Percentiles rank a stretch among this genome's conserved stretches.
These are phyloP conservation scores for Porphyra umbilicalis DNA, from an alignment of 31 red algal species.

Conservation along the genomic window DNA sequence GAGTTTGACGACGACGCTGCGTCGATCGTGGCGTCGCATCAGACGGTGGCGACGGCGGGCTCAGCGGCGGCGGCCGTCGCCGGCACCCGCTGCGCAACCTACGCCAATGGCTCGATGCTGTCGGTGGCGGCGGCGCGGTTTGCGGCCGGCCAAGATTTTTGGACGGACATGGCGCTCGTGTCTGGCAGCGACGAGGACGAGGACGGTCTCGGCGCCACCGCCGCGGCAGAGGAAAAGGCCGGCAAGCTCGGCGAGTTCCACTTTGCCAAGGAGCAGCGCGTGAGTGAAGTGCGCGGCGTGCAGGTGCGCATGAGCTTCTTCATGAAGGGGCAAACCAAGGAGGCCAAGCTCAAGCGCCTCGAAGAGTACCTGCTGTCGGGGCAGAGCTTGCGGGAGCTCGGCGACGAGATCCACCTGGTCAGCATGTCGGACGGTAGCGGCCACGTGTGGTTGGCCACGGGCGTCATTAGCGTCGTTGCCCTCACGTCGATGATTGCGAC, in stretches of 20 bases:
- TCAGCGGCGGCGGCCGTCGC: not conserved
- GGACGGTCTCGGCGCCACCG: not conserved
- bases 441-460: not conserved
- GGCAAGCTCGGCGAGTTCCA: not conserved
- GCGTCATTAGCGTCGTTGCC: not conserved
- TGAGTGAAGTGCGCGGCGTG: not conserved
- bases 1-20: not conserved
- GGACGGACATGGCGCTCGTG: not conserved
- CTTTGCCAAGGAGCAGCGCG: not conserved
- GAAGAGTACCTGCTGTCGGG: not conserved
- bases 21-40: not conserved
- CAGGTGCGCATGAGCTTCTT: constrained; percentile 1
- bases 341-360: not conserved
- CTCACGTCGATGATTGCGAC: not conserved
- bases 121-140: not conserved
- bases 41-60: not conserved
- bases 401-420: not conserved
- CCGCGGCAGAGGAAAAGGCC: not conserved
- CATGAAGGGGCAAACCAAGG: not conserved
- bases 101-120: not conserved
- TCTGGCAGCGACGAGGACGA: not conserved
- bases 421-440: not conserved
- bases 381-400: not conserved
- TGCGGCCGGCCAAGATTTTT: not conserved
- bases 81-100: not conserved